These are phyloP conservation scores for Phytophthora palmivora DNA, from an alignment of 352 stramenopile genomes.

Conservation along the genomic window DNA sequence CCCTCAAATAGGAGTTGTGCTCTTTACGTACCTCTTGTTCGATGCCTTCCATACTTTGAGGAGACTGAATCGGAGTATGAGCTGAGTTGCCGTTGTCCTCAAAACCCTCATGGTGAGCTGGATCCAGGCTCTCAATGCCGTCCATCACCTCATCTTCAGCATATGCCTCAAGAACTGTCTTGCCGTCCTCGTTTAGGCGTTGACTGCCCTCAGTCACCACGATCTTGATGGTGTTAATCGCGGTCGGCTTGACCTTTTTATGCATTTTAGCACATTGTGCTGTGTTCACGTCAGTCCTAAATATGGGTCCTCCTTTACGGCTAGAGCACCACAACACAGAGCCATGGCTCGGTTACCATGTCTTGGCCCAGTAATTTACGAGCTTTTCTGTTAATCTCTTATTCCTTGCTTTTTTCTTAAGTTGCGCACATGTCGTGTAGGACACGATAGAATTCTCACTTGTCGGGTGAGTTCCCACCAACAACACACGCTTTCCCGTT, in stretches of 20 bases:
- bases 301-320: conserved; percentile 5
- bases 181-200: conserved; percentile 6
- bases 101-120: no score
- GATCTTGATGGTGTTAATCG: conserved; percentile 19
- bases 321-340: conserved; percentile 15
- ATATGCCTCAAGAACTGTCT: conserved; percentile 4
- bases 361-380: conserved; percentile 4
- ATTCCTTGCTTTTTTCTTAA: conserved; percentile 7
- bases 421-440: no score
- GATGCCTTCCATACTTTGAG: no score
- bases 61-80: not conserved
- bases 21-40: no score
- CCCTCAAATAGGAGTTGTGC: no score
- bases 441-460: no score
- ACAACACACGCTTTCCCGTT: no score
- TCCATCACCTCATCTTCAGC: not conserved
- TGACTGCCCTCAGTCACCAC: not conserved
- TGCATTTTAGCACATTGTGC: conserved; percentile 3
- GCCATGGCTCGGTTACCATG: no score
- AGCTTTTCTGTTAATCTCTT: conserved; percentile 21
- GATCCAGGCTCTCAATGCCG: not conserved
- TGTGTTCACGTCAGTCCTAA: no score
- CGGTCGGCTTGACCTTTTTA: not conserved
- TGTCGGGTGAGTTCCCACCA: no score
- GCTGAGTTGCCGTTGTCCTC: no score